Evolutionary conservation across 2,329 filamentous ascomycete species (phyloP).

Genomic region (Phyllosticta paracitricarpa): DNA sequence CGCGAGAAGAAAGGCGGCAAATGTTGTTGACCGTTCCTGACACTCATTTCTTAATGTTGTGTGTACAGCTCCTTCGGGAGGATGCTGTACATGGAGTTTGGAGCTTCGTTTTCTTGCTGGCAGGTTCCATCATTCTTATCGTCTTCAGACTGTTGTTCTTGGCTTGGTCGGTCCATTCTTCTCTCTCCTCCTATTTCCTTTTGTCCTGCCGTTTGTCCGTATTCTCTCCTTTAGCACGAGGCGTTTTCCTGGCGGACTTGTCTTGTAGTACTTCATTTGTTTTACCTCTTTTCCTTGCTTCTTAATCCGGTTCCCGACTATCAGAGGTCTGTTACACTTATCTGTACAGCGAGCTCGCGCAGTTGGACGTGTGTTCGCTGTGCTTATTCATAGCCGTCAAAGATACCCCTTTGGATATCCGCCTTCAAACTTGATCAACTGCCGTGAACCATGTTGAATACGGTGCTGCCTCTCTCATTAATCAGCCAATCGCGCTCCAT

Average conservation of each 20-base stretch:
- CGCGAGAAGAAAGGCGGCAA: slow-evolving; percentile 24
- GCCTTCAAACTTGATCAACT: background rate
- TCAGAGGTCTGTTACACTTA: background rate
- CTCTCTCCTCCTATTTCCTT: background rate
- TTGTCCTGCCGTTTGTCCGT: background rate
- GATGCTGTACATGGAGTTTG: background rate
- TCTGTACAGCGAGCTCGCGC: background rate
- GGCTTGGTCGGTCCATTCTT: background rate
- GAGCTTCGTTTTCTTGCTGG: background rate
- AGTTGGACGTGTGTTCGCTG: background rate
- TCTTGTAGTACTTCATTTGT: background rate
- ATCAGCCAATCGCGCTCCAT: no score
- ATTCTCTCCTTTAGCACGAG: slow-evolving; percentile 2
- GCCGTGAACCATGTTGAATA: no score
- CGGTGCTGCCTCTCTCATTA: no score
- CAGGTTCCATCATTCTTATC: background rate
- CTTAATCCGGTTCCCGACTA: background rate
- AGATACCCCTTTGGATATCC: background rate
- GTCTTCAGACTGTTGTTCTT: background rate
- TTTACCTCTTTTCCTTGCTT: background rate
- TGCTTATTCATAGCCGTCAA: background rate
- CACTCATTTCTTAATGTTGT: background rate
- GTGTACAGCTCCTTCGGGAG: background rate
- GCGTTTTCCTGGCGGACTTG: slow-evolving; percentile 1
- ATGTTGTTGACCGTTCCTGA: slow-evolving; percentile 19